Evolutionary conservation across 2,329 filamentous ascomycete genomes (phyloP), one percentile per base, ranked within the genome.

Genomic region (Elsinoe fawcettii): DNA sequence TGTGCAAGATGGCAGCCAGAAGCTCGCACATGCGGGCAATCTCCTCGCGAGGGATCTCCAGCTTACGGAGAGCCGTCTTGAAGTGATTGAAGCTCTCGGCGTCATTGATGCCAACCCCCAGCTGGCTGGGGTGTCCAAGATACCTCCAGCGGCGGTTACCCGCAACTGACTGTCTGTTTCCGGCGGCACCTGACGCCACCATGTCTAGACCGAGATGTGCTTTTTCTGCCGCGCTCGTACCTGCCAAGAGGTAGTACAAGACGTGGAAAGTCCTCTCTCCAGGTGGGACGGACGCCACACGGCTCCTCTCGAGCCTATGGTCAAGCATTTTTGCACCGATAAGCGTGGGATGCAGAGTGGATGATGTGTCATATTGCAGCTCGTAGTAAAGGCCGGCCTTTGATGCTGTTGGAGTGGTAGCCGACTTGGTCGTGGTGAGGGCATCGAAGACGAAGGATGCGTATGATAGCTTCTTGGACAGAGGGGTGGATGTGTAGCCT

Each of bases 1-100:
- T 91, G 70, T 99, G 93, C n/a, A 99, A 79, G 63, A 99, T 96
- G 64, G 84, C 86, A 30, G 93, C 93, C 55, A 99, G 78, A 51
- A 97, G 82, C 74, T 99, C 93, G 71, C 93, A 99, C 57, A 99
- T 91, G 70, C 96, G 92, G 37, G 93, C 93, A 67, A 99, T 96
- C 66, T 96, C 93, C 60, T 86, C 85, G 56, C 91, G 83, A 3
- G 92, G 88, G 62, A 99, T 97, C 72, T 97, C 93, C 12, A 99
- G 80, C 71, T 95, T 96, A 62, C 91, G 83, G 51, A 99, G 76
- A 1, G 93, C 93, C 1, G 89, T 96, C 77, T 97, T 97, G 80
- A 99, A 97, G 55, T 97, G 86, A 68, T 95, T 89, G 72, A 99
- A 99, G 3, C 92, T 93, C 67, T 96, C 91, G 1, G 86, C 80